Evolutionary conservation across 179 eudicot species (phyloP).

Genomic region (Corrigiola litoralis): DNA sequence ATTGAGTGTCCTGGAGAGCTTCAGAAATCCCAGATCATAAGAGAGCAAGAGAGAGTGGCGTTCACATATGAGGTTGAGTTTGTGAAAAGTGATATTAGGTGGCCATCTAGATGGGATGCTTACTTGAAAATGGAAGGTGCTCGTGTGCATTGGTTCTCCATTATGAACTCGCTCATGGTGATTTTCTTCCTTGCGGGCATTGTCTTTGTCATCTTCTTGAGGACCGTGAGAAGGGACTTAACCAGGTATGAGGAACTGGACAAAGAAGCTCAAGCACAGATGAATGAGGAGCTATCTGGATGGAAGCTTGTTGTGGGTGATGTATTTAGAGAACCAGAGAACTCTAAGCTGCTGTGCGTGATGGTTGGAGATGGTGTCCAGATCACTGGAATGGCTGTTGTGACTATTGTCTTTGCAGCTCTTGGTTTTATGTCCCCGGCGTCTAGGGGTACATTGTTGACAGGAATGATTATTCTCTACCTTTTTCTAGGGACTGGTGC

Average conservation of each 20-base stretch:
- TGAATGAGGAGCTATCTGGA: conserved; percentile 70
- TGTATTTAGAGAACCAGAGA: conserved; percentile 57
- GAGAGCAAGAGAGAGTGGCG: conserved; percentile 49
- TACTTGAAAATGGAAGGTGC: conserved; percentile 68
- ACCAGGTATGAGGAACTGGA: conserved; percentile 64
- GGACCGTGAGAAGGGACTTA: conserved; percentile 65
- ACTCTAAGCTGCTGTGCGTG: conserved; percentile 56
- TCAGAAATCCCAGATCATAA: conserved; percentile 50
- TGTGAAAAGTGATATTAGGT: conserved; percentile 54
- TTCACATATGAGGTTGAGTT: conserved; percentile 67
- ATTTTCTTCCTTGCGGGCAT: conserved; percentile 63
- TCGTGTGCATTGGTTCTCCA: conserved; percentile 70
- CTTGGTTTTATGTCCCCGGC: conserved; percentile 73
- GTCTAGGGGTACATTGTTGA: conserved; percentile 57
- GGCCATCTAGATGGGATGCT: conserved; percentile 83
- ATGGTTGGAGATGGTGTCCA: conserved; percentile 72
- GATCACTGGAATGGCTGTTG: conserved; percentile 56
- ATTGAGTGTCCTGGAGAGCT: conserved; percentile 48
- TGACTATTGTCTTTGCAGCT: conserved; percentile 69
- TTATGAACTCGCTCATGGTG: conserved; percentile 64
- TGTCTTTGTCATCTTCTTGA: conserved; percentile 57
- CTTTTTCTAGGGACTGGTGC: conserved; percentile 54
- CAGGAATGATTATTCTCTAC: conserved; percentile 56
- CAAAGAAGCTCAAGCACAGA: conserved; percentile 71
- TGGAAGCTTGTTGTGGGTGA: conserved; percentile 77